Base-by-base conservation (phyloP, 2,329 filamentous ascomycete genomes). In the Sporothrix brunneoviolacea region DNA sequence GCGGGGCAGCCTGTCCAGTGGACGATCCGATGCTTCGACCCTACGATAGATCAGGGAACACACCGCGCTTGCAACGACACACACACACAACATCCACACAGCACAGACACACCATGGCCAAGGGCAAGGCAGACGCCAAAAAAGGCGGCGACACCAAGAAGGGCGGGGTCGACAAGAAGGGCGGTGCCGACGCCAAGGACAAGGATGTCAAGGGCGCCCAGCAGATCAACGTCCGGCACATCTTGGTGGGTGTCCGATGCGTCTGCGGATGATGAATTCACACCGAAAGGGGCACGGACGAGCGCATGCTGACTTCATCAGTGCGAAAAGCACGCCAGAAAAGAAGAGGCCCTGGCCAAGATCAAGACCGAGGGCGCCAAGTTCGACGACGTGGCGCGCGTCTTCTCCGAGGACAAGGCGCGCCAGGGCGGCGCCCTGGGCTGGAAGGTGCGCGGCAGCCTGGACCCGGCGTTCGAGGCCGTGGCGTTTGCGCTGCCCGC, bases 401-500 rank as follows among this genome's bases (percentile, higher is more conserved):
- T 83, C 57, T 86, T 79, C 61, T 87, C 83, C 0, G 86, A 90
- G 66, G 86, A 91, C 65, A 90, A 91, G 69, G 84, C 85, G 4
- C 73, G 82, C 54, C 75, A 80, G 65, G 83, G 86, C 30, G 86
- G 86, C 3, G 75, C 78, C 3, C 66, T 91, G 30, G 86, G 86
- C 8, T 88, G 84, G 83, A 87, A 89, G 64, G 77, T 74, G 3
- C 81, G 83, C 59, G 85, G 83, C 0, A 77, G 73, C 50, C 66
- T 90, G 51, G 75, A 88, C 57, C 73, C 79, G 8, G 77, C 80
- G 33, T 91, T 91, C 60, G 86, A 87, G 61, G 80, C 82, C 54
- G 77, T 86, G 9, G 87, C 86, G 8, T 90, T 83, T 64, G 77
- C 75, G 22, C 71, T 91, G 32, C 80, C 84, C 58, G 68, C 77